Evolutionary conservation across 257 asterid genomes (phyloP).

Genomic region (Gardenia jasminoides): DNA sequence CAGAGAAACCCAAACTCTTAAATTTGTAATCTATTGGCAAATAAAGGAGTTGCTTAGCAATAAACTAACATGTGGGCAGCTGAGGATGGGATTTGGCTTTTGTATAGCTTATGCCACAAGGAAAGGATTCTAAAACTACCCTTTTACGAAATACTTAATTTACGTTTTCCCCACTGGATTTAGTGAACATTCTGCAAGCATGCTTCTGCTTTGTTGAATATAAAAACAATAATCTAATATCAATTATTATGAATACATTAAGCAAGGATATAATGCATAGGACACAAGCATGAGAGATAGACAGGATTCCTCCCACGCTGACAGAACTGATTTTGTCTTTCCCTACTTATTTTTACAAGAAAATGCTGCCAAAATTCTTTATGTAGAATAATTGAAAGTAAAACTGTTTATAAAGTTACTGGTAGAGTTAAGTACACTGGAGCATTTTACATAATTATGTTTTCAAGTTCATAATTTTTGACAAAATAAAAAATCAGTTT

Average conservation of each 20-base stretch:
- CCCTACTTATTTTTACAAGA: background rate
- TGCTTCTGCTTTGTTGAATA: background rate
- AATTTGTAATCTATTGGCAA: no score
- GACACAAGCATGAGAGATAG: background rate
- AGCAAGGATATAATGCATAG: background rate
- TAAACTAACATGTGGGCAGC: background rate
- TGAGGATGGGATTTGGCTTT: background rate
- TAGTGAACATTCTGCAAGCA: slow-evolving; percentile 4
- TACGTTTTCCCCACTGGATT: background rate
- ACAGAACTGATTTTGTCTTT: background rate
- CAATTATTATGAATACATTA: background rate
- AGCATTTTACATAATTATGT: background rate
- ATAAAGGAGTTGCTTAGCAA: background rate
- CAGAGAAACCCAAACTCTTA: background rate
- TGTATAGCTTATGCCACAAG: background rate
- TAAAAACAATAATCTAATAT: background rate
- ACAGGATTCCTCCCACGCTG: slow-evolving; percentile 5
- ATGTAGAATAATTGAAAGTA: no score
- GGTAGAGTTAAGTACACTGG: background rate
- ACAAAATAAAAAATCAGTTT: no score
- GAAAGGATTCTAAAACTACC: background rate
- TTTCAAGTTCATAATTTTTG: no score
- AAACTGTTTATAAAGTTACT: background rate
- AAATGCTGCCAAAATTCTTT: background rate
- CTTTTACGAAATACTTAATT: background rate